Conservation (phyloP, 2,329 filamentous ascomycete genomes). For the Beauveria bassiana region DNA sequence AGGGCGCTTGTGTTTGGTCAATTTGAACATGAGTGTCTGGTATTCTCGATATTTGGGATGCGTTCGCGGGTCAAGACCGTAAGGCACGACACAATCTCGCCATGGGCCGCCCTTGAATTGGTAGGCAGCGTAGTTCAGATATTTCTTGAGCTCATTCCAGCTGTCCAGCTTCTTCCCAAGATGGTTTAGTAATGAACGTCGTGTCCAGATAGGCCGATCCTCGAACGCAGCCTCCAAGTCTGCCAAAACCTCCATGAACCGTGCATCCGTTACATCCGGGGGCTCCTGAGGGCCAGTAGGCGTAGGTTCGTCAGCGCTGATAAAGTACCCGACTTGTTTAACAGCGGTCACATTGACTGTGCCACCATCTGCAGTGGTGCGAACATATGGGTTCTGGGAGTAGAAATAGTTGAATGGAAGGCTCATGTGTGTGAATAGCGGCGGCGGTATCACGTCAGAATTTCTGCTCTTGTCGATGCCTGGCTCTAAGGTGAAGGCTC, state of each 20-base stretch:
- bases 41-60: slow-evolving; percentile 73
- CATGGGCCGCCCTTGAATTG: slow-evolving; percentile 90
- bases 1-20: slow-evolving; percentile 45
- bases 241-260: slow-evolving; percentile 56
- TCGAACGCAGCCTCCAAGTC: slow-evolving; percentile 59
- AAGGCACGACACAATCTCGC: slow-evolving; percentile 78
- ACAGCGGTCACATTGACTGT: slow-evolving; percentile 54
- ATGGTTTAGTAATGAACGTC: slow-evolving; percentile 70
- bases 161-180: slow-evolving; percentile 45
- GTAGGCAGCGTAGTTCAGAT: slow-evolving; percentile 79
- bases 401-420: slow-evolving; percentile 75
- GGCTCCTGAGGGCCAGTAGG: slow-evolving; percentile 53
- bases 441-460: slow-evolving; percentile 70
- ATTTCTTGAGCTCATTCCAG: slow-evolving; percentile 59
- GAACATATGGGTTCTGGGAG: slow-evolving; percentile 76
- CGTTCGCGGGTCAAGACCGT: slow-evolving; percentile 76
- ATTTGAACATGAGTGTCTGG: slow-evolving; percentile 82
- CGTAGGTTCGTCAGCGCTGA: slow-evolving; percentile 54
- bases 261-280: slow-evolving; percentile 50
- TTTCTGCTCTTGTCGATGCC: slow-evolving; percentile 50
- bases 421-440: slow-evolving; percentile 65
- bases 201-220: slow-evolving; percentile 76
- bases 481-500: slow-evolving; percentile 58
- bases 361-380: slow-evolving; percentile 47
- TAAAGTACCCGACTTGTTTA: slow-evolving; percentile 50